phyloP scores from a whole-genome alignment of 805 yeast species.

The Wilhelminamyces savonicus region DNA sequence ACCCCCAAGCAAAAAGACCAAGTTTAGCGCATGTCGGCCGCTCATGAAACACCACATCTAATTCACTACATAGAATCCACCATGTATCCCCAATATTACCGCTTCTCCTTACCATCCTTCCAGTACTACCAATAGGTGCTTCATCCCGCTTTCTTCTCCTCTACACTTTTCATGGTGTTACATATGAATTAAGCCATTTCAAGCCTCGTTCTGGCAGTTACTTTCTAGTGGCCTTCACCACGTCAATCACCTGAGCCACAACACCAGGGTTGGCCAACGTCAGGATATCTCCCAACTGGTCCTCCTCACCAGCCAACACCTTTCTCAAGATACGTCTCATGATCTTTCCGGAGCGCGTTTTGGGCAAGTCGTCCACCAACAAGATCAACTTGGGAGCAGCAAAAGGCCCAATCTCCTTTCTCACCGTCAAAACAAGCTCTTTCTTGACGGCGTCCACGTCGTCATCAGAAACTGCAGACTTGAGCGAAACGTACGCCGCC shows the following conservation, averaged over 20 bases:
- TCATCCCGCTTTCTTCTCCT: no score
- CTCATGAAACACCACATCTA: no score
- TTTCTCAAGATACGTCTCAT: slow-evolving; percentile 97
- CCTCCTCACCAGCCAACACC: slow-evolving; percentile 86
- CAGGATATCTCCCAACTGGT: slow-evolving; percentile 85
- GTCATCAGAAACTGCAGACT: slow-evolving; percentile 40
- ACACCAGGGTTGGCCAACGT: slow-evolving; percentile 84
- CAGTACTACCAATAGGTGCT: no score
- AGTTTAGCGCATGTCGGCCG: no score
- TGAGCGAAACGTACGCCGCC: slow-evolving; percentile 86
- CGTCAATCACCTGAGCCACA: slow-evolving; percentile 68
- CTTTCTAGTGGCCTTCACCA: slow-evolving; percentile 42
- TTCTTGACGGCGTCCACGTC: slow-evolving; percentile 55
- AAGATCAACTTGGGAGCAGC: slow-evolving; percentile 91
- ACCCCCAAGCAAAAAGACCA: no score
- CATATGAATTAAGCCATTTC: no score
- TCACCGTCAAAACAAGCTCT: slow-evolving; percentile 79
- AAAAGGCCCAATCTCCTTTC: slow-evolving; percentile 88
- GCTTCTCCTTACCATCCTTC: no score
- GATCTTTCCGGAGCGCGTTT: slow-evolving; percentile 97
- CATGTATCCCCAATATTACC: no score
- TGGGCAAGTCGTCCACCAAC: slow-evolving; percentile 88
- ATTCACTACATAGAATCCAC: no score
- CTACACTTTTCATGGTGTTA: no score
- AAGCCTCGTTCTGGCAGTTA: no score